These are phyloP conservation scores for Neurospora tetraspora DNA, from an alignment of 495 filamentous ascomycete species.

Conservation along the genomic window DNA sequence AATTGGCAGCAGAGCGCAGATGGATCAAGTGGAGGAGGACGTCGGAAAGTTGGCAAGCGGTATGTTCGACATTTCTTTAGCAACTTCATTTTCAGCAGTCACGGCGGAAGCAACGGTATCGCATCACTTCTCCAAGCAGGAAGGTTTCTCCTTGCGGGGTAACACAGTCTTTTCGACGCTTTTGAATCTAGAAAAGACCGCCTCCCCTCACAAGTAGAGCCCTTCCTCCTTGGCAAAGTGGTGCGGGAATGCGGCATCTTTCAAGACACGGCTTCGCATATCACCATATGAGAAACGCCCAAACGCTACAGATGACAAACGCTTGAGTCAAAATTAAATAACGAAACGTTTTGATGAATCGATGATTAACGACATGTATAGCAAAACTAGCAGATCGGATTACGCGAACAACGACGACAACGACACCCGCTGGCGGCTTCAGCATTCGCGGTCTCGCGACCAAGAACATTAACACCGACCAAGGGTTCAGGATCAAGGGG, in stretches of 20 bases:
- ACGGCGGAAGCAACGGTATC: conserved; percentile 4
- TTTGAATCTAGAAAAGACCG: not conserved
- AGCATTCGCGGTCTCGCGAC: conserved; percentile 53
- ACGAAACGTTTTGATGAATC: not conserved
- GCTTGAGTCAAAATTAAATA: not conserved
- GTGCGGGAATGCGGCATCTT: not conserved
- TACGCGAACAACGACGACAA: conserved; percentile 13
- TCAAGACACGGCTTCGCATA: not conserved
- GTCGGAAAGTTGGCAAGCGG: conserved; percentile 31
- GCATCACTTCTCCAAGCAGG: not conserved
- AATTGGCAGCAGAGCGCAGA: conserved; percentile 21
- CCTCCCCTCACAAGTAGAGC: not conserved
- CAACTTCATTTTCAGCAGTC: conserved; percentile 1
- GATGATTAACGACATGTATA: conserved; percentile 15
- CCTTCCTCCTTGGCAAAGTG: not conserved
- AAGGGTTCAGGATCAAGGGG: conserved; percentile 60
- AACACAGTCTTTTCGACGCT: not conserved
- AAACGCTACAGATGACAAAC: not conserved
- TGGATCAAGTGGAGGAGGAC: conserved; percentile 32
- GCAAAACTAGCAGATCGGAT: conserved; percentile 33
- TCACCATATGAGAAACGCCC: not conserved
- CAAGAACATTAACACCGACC: conserved; percentile 25
- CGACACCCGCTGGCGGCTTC: conserved; percentile 25
- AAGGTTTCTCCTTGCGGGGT: not conserved
- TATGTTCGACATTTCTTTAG: conserved; percentile 21